A percentile compares a stretch with the other conserved stretches of the same genome.
Evolutionary conservation across 352 stramenopile species (phyloP).

Genomic region (Phytopythium litorale): DNA sequence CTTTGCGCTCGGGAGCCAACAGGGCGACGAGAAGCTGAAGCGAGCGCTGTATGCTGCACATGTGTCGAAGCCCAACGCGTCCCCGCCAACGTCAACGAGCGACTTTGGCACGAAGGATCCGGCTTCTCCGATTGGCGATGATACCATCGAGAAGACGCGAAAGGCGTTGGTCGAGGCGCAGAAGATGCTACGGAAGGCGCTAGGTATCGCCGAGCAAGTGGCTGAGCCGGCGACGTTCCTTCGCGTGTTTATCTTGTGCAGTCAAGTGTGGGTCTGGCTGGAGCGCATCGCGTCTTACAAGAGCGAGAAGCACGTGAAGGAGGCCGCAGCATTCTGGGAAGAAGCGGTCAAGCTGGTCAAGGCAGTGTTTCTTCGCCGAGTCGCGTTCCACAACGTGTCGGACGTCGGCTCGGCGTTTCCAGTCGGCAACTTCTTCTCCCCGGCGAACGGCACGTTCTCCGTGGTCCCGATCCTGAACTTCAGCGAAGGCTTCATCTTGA

Average conservation of each 20-base stretch:
- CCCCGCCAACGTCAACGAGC: background rate
- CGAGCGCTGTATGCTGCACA: constrained; percentile 4
- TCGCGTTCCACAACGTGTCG: constrained; percentile 57
- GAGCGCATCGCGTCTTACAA: constrained; percentile 77
- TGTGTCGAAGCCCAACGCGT: constrained; percentile 2
- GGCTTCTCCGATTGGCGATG: constrained; percentile 23
- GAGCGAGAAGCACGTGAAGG: constrained; percentile 69
- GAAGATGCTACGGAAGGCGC: constrained; percentile 56
- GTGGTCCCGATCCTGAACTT: constrained; percentile 83
- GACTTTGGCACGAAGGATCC: constrained; percentile 17
- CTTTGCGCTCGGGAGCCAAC: constrained; percentile 63
- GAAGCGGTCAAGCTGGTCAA: constrained; percentile 74
- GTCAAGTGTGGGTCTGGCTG: constrained; percentile 76
- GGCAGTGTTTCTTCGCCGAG: constrained; percentile 70
- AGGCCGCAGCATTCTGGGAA: constrained; percentile 75
- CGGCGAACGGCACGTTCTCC: constrained; percentile 44
- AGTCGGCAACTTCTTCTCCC: constrained; percentile 25
- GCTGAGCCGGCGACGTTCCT: constrained; percentile 55
- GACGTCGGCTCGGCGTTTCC: constrained; percentile 24
- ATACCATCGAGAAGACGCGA: constrained; percentile 57
- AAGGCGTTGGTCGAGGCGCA: constrained; percentile 60
- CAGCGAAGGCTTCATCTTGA: constrained; percentile 67
- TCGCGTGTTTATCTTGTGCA: constrained; percentile 52
- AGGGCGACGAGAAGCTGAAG: constrained; percentile 66
- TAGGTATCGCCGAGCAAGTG: constrained; percentile 66